These are phyloP conservation scores for Globisporangium viniferum DNA, from an alignment of 352 stramenopile genomes.

Conservation along the genomic window DNA sequence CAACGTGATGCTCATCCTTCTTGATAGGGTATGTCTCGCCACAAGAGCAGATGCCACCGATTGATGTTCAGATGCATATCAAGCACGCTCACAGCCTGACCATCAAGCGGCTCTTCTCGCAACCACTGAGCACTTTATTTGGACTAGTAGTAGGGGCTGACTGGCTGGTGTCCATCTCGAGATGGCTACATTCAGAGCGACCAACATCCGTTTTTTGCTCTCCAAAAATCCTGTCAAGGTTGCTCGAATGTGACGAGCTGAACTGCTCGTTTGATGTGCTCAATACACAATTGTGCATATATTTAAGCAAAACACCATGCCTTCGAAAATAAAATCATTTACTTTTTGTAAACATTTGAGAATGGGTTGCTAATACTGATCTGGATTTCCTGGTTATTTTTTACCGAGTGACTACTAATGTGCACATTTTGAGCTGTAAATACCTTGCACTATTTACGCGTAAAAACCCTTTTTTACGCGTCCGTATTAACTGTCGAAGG, in stretches of 20 bases:
- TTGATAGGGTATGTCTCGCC: no score
- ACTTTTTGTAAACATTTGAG: not conserved
- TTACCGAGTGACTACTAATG: not conserved
- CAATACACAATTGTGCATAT: not conserved
- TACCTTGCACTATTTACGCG: not conserved
- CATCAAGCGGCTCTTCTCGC: no score
- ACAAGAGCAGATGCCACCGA: no score
- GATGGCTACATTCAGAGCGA: not conserved
- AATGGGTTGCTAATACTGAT: not conserved
- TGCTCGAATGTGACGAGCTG: not conserved
- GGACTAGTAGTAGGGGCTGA: no score
- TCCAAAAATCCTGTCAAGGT: not conserved
- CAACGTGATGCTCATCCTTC: no score
- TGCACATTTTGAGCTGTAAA: not conserved
- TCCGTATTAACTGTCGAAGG: not conserved
- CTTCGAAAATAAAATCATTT: not conserved
- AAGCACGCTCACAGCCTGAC: no score
- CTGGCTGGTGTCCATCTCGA: no score
- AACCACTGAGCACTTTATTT: no score
- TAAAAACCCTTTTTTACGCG: slow-evolving; percentile 10
- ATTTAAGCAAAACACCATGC: not conserved
- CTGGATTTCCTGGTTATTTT: not conserved
- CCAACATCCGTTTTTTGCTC: not conserved
- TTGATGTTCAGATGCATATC: no score
- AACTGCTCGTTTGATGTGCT: not conserved